Evolutionary conservation across 208 protist genomes (phyloP).

Genomic region (Leishmania tropica): DNA sequence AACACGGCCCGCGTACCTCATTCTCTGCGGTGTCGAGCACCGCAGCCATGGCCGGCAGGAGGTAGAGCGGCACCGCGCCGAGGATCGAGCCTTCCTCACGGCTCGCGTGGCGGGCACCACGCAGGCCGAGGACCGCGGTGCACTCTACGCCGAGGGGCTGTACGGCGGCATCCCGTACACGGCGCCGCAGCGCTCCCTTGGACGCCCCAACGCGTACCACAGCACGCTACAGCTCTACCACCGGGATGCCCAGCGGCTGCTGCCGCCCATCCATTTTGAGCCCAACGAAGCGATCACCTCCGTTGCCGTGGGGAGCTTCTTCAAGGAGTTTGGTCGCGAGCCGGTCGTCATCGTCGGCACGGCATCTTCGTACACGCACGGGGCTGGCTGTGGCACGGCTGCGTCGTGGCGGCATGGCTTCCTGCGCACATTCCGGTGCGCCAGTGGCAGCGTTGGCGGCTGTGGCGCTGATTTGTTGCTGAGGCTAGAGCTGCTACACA

Average conservation of each 20-base stretch:
- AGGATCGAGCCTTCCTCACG: conserved; percentile 28
- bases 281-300: conserved; percentile 68
- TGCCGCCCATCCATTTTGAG: conserved; percentile 67
- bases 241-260: conserved; percentile 48
- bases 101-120: conserved; percentile 5
- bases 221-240: conserved; percentile 85
- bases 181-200: conserved; percentile 58
- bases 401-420: conserved; percentile 61
- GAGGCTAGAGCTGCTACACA: conserved; percentile 67
- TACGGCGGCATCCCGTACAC: conserved; percentile 35
- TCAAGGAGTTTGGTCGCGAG: conserved; percentile 70
- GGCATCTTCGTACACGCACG: conserved; percentile 71
- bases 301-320: conserved; percentile 68
- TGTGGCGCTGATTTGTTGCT: conserved; percentile 21
- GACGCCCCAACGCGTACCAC: conserved; percentile 56
- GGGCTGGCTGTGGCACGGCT: conserved; percentile 51
- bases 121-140: not conserved
- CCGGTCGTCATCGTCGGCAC: conserved; percentile 70
- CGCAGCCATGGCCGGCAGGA: conserved; percentile 48
- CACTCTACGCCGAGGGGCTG: conserved; percentile 7
- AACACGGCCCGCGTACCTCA: conserved; percentile 55
- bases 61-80: conserved; percentile 33
- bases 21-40: conserved; percentile 71
- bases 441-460: conserved; percentile 3
- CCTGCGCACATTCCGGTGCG: conserved; percentile 71